These are phyloP conservation scores for Solanum corneliomulleri DNA, from an alignment of 257 asterid genomes.

Conservation along the genomic window DNA sequence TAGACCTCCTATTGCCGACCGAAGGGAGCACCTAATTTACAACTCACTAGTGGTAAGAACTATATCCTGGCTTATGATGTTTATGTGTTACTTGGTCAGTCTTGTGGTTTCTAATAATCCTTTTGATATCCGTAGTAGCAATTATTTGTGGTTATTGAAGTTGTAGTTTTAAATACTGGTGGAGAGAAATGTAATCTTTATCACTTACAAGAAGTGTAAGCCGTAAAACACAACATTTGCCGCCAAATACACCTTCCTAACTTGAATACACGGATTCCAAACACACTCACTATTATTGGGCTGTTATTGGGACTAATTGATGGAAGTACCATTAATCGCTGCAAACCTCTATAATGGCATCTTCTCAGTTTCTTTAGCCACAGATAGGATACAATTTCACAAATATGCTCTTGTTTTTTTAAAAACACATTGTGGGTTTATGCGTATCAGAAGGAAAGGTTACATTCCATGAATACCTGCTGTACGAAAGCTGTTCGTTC, in stretches of 20 bases:
- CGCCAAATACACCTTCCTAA: not conserved
- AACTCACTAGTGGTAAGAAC: slow-evolving; percentile 86
- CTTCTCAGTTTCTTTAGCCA: not conserved
- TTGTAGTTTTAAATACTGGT: not conserved
- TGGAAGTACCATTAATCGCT: not conserved
- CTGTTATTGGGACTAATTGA: not conserved
- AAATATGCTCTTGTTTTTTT: not conserved
- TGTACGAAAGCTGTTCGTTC: not conserved
- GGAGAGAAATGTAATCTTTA: not conserved
- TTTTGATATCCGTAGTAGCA: not conserved
- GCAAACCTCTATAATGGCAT: not conserved
- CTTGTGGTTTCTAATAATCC: not conserved
- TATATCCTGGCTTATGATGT: slow-evolving; percentile 4
- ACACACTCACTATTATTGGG: not conserved
- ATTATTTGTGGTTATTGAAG: not conserved
- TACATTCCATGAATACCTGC: not conserved
- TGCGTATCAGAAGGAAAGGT: not conserved
- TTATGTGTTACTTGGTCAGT: not conserved
- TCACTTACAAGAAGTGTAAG: not conserved
- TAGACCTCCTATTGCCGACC: slow-evolving; percentile 87
- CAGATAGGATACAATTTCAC: not conserved
- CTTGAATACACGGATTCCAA: not conserved
- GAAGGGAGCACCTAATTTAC: slow-evolving; percentile 82
- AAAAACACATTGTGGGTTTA: not conserved
- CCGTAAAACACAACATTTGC: not conserved